Evolutionary conservation across 441 rosid species (phyloP).

Genomic region (Lagerstroemia fauriei): DNA sequence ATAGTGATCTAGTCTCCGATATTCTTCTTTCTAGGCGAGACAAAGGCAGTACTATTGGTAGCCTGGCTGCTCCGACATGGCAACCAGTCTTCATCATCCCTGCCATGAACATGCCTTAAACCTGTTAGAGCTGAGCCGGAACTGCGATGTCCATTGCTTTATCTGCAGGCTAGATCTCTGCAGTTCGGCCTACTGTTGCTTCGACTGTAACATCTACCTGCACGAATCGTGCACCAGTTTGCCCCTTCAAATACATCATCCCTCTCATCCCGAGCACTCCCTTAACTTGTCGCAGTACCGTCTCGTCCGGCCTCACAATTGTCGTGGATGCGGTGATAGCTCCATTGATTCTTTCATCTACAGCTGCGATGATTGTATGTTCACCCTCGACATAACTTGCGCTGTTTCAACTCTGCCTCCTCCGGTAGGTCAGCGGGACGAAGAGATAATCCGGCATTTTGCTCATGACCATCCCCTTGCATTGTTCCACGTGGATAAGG

Average conservation of each 20-base stretch:
- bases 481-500: neutral
- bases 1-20: too few species aligned
- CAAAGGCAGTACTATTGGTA: too few species aligned
- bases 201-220: neutral
- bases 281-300: neutral
- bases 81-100: neutral
- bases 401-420: neutral
- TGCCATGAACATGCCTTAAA: neutral
- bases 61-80: too few species aligned
- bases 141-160: neutral
- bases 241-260: neutral
- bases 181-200: neutral
- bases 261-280: neutral
- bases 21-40: too few species aligned
- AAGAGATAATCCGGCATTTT: neutral
- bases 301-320: too few species aligned
- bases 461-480: neutral
- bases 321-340: too few species aligned
- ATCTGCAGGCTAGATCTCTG: neutral
- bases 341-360: too few species aligned
- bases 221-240: neutral
- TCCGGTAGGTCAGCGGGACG: neutral
- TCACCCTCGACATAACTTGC: too few species aligned
- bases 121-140: neutral
- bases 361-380: too few species aligned